Evolutionary conservation across 106 monocot genomes (phyloP).

Genomic region (Cymbidium sinense): DNA sequence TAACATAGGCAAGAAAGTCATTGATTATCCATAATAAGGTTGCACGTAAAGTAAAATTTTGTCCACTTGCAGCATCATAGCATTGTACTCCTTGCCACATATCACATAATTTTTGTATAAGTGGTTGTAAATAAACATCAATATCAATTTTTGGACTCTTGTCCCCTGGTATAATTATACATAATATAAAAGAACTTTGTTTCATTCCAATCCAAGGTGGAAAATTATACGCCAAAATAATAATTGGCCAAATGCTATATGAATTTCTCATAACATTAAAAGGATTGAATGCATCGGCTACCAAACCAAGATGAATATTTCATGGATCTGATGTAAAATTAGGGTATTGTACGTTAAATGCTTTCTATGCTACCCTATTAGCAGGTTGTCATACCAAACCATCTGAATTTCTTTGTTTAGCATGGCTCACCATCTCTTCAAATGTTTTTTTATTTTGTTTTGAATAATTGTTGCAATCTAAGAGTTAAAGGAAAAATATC

Average conservation of each 20-base stretch:
- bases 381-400: conserved; percentile 1
- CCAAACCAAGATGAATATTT: too few relatives aligned
- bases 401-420: background rate
- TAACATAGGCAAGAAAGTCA: background rate
- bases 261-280: background rate
- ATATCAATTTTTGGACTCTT: background rate
- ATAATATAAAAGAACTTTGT: background rate
- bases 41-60: background rate
- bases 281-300: conserved; percentile 7
- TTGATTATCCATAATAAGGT: background rate
- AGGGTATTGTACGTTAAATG: background rate
- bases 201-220: background rate
- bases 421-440: background rate
- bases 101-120: background rate
- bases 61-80: too few relatives aligned
- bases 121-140: conserved; percentile 1
- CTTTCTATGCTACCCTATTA: conserved; percentile 1
- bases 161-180: background rate
- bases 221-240: background rate
- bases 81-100: too few relatives aligned
- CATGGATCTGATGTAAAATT: background rate
- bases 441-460: background rate
- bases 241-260: background rate
- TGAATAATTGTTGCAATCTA: conserved; percentile 3
- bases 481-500: conserved; percentile 1